Evolutionary conservation across 495 filamentous ascomycete genomes (phyloP), one percentile per base, ranked within the genome.

Genomic region (Penicillium coffeae): DNA sequence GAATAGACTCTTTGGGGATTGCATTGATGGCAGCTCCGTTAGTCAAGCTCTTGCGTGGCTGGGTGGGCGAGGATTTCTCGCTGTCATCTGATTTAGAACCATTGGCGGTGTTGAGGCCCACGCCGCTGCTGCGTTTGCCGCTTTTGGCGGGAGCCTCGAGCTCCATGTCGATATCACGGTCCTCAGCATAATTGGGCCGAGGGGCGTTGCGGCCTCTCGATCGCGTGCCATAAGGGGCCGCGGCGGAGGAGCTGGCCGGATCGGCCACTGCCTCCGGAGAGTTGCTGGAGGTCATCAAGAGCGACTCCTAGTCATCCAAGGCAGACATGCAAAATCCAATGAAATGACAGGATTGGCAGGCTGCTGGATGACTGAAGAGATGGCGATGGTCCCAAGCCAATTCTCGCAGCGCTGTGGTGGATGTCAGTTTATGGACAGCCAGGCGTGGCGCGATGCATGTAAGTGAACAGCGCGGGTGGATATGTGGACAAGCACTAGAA

Each of bases 101-200:
- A 41, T 69, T 73, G 39, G 55, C 52, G 34, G 49, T 58, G 39
- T 38, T 60, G 16, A 59, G 49, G 10, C 62, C 46, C 12, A 63
- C 50, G 42, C 53, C 68, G 19, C 60, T 58, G 38, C 68, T 71
- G 41, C 73, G 71, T 55, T 74, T 72, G 19, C 58, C 58, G 25
- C 77, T 75, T 64, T 78, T 82, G 45, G 70, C 47, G 22, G 64
- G 56, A 32, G 62, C 72, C 55, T 80, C 82, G 62, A 87, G 78
- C 33, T 98, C 93, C 69, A 89, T 81, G 52, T 97, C 94, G 54
- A 89, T 71, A 58, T 96, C 93, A 61, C 86, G 87, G 69, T 98
- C 94, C 70, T 98, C 93, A 22, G 93, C 94, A 68, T 98, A 98
- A 66, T 98, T 98, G 39, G 85, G 82, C 52, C 93, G 87, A 54